Conservation (phyloP, 192 early-diverging fungal genomes). For the Podila epicladia region DNA sequence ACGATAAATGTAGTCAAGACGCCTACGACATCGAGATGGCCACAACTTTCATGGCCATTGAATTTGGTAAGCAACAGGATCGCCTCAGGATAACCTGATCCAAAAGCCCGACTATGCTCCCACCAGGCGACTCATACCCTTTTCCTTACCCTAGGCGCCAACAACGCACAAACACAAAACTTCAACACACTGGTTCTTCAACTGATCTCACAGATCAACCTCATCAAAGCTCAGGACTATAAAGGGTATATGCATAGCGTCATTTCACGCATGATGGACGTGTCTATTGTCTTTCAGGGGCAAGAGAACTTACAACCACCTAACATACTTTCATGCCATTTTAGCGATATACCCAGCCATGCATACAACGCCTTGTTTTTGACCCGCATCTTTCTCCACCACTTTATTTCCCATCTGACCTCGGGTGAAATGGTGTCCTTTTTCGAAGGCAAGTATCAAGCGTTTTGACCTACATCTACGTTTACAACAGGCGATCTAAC, state of each 20-base stretch:
- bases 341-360: slow-evolving; percentile 67
- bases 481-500: not conserved
- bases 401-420: slow-evolving; percentile 69
- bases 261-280: not conserved
- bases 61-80: slow-evolving; percentile 58
- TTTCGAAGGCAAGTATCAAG: slow-evolving; percentile 65
- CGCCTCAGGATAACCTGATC: not conserved
- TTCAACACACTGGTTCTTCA: slow-evolving; percentile 72
- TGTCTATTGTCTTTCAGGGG: no score
- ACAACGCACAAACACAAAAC: slow-evolving; percentile 71
- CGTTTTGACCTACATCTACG: not conserved
- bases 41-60: slow-evolving; percentile 67
- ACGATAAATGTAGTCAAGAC: slow-evolving; percentile 63
- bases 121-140: no score
- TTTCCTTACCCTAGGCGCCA: slow-evolving; percentile 55
- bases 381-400: slow-evolving; percentile 70
- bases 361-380: slow-evolving; percentile 76
- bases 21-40: slow-evolving; percentile 78
- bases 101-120: not conserved
- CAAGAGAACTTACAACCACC: no score
- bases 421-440: slow-evolving; percentile 61
- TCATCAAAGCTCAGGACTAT: slow-evolving; percentile 55
- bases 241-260: slow-evolving; percentile 37
- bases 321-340: not conserved
- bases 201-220: slow-evolving; percentile 66